Evolutionary conservation across 345 rosid genomes (phyloP).

Genomic region (Hypericum perforatum): DNA sequence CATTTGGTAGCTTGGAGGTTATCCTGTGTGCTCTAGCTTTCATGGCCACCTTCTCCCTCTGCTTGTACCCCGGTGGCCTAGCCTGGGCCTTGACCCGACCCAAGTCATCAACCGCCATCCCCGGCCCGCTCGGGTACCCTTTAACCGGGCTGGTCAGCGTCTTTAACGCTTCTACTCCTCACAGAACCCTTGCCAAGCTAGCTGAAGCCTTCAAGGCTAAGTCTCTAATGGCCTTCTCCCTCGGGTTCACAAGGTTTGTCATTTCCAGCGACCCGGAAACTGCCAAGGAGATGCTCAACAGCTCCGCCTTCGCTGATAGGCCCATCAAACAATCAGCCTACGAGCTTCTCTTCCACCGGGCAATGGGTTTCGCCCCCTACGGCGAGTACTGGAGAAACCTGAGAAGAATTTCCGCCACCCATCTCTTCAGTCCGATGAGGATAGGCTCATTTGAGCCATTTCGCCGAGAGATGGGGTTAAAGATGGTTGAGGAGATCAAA

Average conservation of each 20-base stretch:
- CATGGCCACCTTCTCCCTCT: too few relatives aligned
- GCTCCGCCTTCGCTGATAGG: constrained; percentile 44
- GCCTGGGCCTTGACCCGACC: too few relatives aligned
- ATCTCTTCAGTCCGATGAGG: constrained; percentile 52
- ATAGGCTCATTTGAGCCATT: constrained; percentile 26
- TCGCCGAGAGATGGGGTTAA: constrained; percentile 25
- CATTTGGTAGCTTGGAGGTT: too few relatives aligned
- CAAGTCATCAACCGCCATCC: too few relatives aligned
- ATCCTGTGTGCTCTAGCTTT: too few relatives aligned
- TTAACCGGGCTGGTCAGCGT: too few relatives aligned
- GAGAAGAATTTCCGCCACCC: constrained; percentile 35
- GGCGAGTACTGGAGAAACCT: constrained; percentile 52
- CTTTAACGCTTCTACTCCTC: too few relatives aligned
- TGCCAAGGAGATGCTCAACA: constrained; percentile 45
- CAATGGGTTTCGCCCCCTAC: constrained; percentile 58
- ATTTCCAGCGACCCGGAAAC: constrained; percentile 57
- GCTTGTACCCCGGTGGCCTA: too few relatives aligned
- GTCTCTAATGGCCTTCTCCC: constrained; percentile 45
- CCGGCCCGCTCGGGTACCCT: too few relatives aligned
- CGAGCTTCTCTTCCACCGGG: constrained; percentile 52
- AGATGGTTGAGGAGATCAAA: constrained; percentile 24
- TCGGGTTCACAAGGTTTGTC: constrained; percentile 39
- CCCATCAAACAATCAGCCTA: constrained; percentile 57
- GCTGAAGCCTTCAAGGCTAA: too few relatives aligned
- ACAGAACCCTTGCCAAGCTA: too few relatives aligned